phyloP scores from a whole-genome alignment of 495 filamentous ascomycete genomes.

The Xanthoparmelia taractica region DNA sequence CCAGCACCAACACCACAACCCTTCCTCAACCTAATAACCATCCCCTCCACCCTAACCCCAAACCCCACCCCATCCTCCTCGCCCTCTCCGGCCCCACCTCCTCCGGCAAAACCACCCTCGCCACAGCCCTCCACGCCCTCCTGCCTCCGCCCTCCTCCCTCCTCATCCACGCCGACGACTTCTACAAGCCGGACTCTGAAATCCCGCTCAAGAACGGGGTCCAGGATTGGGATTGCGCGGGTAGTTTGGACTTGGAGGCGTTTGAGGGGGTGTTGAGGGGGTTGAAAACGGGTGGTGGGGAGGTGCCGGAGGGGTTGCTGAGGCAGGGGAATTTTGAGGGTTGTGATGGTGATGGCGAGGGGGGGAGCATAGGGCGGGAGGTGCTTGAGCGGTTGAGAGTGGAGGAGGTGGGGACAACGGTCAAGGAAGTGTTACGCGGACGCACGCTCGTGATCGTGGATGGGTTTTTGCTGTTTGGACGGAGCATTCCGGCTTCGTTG shows the following conservation, averaged over 20 bases:
- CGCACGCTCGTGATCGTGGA: constrained; percentile 61
- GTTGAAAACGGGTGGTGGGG: constrained; percentile 54
- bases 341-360: too few species aligned
- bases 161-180: constrained; percentile 81
- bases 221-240: constrained; percentile 81
- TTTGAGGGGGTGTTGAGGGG: constrained; percentile 77
- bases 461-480: constrained; percentile 72
- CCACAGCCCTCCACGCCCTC: constrained; percentile 63
- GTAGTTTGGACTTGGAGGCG: constrained; percentile 58
- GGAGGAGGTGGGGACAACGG: neutral
- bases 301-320: constrained; percentile 30
- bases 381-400: constrained; percentile 30
- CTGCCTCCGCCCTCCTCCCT: constrained; percentile 41
- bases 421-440: too few species aligned
- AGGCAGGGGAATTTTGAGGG: constrained; percentile 60
- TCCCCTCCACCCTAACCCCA: too few species aligned
- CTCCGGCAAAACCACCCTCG: constrained; percentile 73
- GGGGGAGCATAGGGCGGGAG: neutral
- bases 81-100: constrained; percentile 70
- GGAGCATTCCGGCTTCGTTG: constrained; percentile 17
- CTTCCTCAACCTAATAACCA: too few species aligned
- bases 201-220: constrained; percentile 43
- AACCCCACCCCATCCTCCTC: constrained; percentile 46
- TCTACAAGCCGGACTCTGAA: constrained; percentile 71
- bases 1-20: too few species aligned